phyloP scores from a whole-genome alignment of 208 protist species.

The Leptomonas seymouri region DNA sequence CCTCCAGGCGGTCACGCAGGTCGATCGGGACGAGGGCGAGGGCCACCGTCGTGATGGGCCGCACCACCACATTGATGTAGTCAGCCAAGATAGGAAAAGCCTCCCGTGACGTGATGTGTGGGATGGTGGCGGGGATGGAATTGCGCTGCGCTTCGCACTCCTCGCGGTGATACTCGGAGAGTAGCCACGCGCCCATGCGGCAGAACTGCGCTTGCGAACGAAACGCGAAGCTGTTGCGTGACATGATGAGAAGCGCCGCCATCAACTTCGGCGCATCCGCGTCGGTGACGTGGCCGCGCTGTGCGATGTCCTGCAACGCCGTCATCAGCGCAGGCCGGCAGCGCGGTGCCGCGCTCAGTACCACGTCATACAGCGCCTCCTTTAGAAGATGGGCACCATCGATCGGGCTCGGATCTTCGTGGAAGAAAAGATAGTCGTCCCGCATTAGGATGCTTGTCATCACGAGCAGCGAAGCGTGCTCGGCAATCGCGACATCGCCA shows the following conservation, averaged over 20 bases:
- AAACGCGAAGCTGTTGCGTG: slow-evolving; percentile 67
- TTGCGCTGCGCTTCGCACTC: slow-evolving; percentile 51
- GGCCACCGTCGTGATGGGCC: slow-evolving; percentile 42
- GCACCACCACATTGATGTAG: slow-evolving; percentile 55
- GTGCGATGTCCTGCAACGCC: slow-evolving; percentile 39
- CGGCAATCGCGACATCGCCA: slow-evolving; percentile 54
- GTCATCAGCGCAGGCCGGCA: slow-evolving; percentile 40
- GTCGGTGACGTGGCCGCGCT: slow-evolving; percentile 38
- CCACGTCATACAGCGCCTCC: slow-evolving; percentile 60
- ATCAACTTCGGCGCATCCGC: slow-evolving; percentile 52
- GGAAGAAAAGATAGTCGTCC: slow-evolving; percentile 59
- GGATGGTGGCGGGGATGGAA: slow-evolving; percentile 37
- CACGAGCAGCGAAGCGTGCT: slow-evolving; percentile 55
- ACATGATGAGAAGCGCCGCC: slow-evolving; percentile 55
- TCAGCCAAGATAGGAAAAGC: slow-evolving; percentile 35
- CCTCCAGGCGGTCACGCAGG: slow-evolving; percentile 73
- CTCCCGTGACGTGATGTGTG: slow-evolving; percentile 22
- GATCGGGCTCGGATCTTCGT: slow-evolving; percentile 20
- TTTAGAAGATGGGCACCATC: slow-evolving; percentile 46
- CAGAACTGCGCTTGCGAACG: slow-evolving; percentile 56
- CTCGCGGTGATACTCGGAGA: slow-evolving; percentile 61
- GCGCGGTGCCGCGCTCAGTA: slow-evolving; percentile 41
- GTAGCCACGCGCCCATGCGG: slow-evolving; percentile 37
- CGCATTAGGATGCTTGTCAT: slow-evolving; percentile 51
- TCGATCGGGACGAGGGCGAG: slow-evolving; percentile 69